Percentiles rank a stretch among this genome's conserved stretches.
These are phyloP conservation scores for Whalleya microplaca DNA, from an alignment of 2,329 filamentous ascomycete genomes.

Conservation along the genomic window DNA sequence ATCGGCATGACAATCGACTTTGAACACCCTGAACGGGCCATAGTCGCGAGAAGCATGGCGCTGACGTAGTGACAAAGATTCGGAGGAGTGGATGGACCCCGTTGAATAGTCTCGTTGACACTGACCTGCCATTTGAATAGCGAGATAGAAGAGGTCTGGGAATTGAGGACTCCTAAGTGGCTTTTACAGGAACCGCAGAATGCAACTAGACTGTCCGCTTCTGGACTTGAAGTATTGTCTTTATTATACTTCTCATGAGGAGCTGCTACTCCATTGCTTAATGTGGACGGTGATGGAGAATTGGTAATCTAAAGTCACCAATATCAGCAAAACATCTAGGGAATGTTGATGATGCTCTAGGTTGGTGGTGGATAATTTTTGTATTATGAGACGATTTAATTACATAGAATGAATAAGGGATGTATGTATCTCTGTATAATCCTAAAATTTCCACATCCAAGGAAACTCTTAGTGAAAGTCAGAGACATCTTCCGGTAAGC, in stretches of 20 bases:
- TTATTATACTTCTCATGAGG: conserved; percentile 8
- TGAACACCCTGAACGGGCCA: conserved; percentile 60
- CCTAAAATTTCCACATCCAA: conserved; percentile 52
- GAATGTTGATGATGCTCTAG: neutral
- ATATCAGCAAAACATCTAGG: conserved; percentile 20
- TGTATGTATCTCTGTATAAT: conserved; percentile 55
- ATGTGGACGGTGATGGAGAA: neutral
- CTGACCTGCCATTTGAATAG: conserved; percentile 62
- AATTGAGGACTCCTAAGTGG: conserved; percentile 53
- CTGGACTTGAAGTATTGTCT: neutral
- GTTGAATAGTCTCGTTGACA: conserved; percentile 39
- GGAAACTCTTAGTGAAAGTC: conserved; percentile 51
- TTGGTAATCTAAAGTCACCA: conserved; percentile 10
- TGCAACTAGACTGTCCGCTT: conserved; percentile 28
- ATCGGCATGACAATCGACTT: conserved; percentile 57
- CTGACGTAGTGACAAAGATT: conserved; percentile 55
- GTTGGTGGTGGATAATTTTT: conserved; percentile 16
- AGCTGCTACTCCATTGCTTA: conserved; percentile 9
- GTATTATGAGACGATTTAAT: conserved; percentile 18
- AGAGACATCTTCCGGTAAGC: conserved; percentile 38
- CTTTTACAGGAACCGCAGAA: conserved; percentile 50
- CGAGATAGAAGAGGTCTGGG: conserved; percentile 49
- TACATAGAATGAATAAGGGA: conserved; percentile 18
- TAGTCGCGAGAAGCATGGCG: conserved; percentile 55
- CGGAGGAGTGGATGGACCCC: conserved; percentile 35